A percentile compares a stretch with the other conserved stretches of the same genome.
Evolutionary conservation across 2,329 filamentous ascomycete species (phyloP).

Genomic region (Cercospora sp.): DNA sequence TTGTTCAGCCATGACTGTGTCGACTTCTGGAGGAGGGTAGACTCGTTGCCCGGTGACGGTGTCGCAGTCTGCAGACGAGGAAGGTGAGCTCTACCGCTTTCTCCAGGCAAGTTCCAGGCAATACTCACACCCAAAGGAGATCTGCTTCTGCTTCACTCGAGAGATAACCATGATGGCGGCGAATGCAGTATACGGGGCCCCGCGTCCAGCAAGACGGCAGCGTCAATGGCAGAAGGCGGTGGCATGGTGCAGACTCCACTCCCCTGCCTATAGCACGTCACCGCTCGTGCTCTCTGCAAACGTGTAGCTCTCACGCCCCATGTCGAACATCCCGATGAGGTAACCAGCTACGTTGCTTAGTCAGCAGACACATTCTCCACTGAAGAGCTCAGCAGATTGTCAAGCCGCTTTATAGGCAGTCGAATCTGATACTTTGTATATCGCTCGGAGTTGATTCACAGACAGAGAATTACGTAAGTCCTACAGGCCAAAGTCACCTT

Average conservation of each 20-base stretch:
- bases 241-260: constrained; percentile 2
- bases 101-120: not conserved
- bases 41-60: constrained; percentile 38
- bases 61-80: constrained; percentile 36
- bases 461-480: too few relatives aligned
- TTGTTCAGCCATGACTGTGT: constrained; percentile 28
- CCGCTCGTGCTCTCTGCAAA: not conserved
- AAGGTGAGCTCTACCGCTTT: constrained; percentile 4
- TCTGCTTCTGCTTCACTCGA: constrained; percentile 37
- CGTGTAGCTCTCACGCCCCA: not conserved
- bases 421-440: too few relatives aligned
- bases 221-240: not conserved
- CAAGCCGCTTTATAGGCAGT: too few relatives aligned
- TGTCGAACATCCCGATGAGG: not conserved
- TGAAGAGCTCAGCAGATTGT: too few relatives aligned
- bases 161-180: constrained; percentile 32
- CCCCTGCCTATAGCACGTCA: constrained; percentile 5
- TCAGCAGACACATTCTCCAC: too few relatives aligned
- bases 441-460: too few relatives aligned
- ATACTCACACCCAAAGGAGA: constrained; percentile 38
- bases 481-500: too few relatives aligned
- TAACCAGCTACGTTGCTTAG: not conserved
- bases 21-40: constrained; percentile 34
- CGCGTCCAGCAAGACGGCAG: not conserved
- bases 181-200: not conserved